Percentiles rank a stretch among this genome's conserved stretches.
Conservation (phyloP, 2,329 filamentous ascomycete species). For the Teratosphaeria epicoccoides region DNA sequence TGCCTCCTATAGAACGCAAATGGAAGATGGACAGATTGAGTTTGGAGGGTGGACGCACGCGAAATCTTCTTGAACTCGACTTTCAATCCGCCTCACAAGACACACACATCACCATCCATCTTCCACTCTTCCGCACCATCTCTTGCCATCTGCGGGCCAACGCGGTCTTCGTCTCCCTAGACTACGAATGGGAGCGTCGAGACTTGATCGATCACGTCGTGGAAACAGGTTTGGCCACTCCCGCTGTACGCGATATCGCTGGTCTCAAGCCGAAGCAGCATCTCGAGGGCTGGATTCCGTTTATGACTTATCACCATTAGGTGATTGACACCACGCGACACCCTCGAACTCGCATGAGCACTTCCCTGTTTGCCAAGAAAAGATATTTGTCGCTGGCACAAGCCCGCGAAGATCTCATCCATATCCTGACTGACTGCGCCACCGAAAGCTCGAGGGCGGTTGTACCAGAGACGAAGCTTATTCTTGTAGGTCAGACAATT, state of each 20-base stretch:
- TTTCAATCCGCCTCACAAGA: too few species aligned
- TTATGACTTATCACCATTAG: slow-evolving; percentile 39
- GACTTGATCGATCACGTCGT: slow-evolving; percentile 52
- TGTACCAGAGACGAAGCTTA: not conserved
- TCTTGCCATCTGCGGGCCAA: too few species aligned
- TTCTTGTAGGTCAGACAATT: slow-evolving; percentile 63
- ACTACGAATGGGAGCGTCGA: slow-evolving; percentile 68
- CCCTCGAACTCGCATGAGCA: slow-evolving; percentile 1
- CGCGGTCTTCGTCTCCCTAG: slow-evolving; percentile 58
- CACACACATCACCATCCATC: too few species aligned
- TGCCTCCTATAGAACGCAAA: not conserved
- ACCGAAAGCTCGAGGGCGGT: not conserved
- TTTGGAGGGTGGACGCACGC: too few species aligned
- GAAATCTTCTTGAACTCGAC: too few species aligned
- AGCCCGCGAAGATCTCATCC: not conserved
- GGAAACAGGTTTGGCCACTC: slow-evolving; percentile 68
- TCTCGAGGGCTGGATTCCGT: slow-evolving; percentile 53
- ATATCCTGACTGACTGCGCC: not conserved
- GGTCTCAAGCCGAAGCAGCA: slow-evolving; percentile 47
- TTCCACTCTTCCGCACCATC: too few species aligned
- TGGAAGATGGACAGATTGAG: not conserved
- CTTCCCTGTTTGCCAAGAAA: slow-evolving; percentile 7
- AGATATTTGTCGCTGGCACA: slow-evolving; percentile 2
- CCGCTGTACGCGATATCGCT: slow-evolving; percentile 55
- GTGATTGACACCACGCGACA: slow-evolving; percentile 4